A percentile compares a stretch with the other conserved stretches of the same genome.
phyloP scores from a whole-genome alignment of 495 filamentous ascomycete genomes.

The Clavariopsis aquatica region DNA sequence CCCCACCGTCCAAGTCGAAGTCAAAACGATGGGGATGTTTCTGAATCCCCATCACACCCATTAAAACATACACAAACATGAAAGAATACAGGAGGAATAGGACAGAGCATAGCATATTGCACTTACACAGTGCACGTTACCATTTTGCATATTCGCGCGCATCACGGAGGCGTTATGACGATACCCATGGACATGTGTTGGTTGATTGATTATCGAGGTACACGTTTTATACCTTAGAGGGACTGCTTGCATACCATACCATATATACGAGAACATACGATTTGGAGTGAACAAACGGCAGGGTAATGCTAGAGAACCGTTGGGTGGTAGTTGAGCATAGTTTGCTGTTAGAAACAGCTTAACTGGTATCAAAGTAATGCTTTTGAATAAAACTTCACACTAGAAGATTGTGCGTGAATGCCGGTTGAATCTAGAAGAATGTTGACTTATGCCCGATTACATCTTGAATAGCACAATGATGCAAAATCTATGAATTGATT shows the following conservation, averaged over 20 bases:
- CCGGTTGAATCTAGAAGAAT: no score
- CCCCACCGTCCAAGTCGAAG: background rate
- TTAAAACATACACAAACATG: background rate
- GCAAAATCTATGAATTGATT: no score
- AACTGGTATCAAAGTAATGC: background rate
- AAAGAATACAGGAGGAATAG: background rate
- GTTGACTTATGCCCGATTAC: no score
- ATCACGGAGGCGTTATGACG: constrained; percentile 17
- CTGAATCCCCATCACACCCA: background rate
- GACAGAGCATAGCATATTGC: background rate
- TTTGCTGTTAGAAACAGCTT: background rate
- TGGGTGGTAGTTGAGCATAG: background rate
- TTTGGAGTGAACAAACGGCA: background rate
- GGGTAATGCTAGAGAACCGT: background rate
- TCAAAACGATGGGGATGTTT: constrained; percentile 26
- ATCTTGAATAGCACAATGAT: no score
- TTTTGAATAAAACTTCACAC: no score
- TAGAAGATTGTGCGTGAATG: no score
- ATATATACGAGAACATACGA: constrained; percentile 1
- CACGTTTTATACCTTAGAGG: background rate
- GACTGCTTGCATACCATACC: background rate
- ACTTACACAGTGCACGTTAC: background rate
- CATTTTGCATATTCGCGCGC: constrained; percentile 12
- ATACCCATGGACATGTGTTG: constrained; percentile 12
- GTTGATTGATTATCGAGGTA: background rate